A percentile compares a stretch with the other conserved stretches of the same genome.
Conservation (phyloP, 139 green algal genomes). For the Chlorella vulgaris region DNA sequence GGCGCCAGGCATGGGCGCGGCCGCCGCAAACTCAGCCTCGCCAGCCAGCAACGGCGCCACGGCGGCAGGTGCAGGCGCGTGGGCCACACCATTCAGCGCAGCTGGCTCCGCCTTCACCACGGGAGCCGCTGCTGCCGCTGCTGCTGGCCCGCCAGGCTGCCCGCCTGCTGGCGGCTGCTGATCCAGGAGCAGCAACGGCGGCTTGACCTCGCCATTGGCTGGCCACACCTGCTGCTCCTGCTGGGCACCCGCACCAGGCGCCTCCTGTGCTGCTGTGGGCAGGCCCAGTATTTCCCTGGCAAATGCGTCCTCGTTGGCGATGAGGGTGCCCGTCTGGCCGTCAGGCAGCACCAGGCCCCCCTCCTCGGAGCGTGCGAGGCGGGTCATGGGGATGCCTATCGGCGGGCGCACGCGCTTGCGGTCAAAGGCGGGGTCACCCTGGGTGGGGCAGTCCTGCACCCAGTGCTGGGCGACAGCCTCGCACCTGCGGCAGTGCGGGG, state of each 20-base stretch:
- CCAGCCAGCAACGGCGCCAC: conserved; percentile 11
- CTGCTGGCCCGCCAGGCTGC: neutral
- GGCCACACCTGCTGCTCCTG: neutral
- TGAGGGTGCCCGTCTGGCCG: conserved; percentile 57
- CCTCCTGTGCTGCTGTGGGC: conserved; percentile 30
- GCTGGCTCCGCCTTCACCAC: neutral
- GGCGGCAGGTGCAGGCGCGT: neutral
- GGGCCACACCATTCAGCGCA: no score
- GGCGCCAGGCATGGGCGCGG: conserved; percentile 22
- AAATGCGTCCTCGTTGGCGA: conserved; percentile 62
- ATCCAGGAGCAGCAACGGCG: conserved; percentile 24
- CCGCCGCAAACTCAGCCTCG: neutral
- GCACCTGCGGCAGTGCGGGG: conserved; percentile 14
- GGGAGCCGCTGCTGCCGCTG: neutral
- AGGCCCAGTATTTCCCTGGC: conserved; percentile 55
- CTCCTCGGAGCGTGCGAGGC: conserved; percentile 52
- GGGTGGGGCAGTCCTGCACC: conserved; percentile 77
- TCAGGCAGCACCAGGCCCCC: conserved; percentile 67
- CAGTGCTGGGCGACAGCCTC: conserved; percentile 57
- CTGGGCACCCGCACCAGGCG: no score
- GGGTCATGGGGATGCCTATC: conserved; percentile 69
- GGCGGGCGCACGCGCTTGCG: conserved; percentile 60
- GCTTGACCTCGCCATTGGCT: neutral
- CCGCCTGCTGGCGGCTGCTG: conserved; percentile 22
- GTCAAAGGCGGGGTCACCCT: conserved; percentile 63